Evolutionary conservation across 768 basidiomycete species (phyloP), one percentile per base, ranked within the genome.

Genomic region (Termitomyces sp.): DNA sequence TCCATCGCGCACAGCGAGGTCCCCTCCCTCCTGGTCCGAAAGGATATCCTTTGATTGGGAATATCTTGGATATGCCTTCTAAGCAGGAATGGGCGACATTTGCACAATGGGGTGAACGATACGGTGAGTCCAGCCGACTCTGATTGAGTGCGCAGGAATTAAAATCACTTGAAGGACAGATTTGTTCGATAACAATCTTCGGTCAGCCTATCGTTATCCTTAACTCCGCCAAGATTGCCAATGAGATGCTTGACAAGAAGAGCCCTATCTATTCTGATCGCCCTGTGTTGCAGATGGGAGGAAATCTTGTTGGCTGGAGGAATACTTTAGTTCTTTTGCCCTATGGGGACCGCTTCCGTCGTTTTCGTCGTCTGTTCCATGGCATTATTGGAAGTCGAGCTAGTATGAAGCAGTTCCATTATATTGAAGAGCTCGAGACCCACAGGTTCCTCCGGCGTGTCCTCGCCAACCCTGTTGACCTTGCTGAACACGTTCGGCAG

Each of bases 221-320:
- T 34, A 86, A 85, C 67, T 82, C 79, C 10, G 76, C 75, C 25
- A 76, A 78, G 66, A 66, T 76, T 20, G 84, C 85, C 17, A 70
- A 74, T 60, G 84, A 87, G 57, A 78, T 89, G 74, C 76, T 88
- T 53, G 86, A 89, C 70, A 86, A 86, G 73, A 86, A 86, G 66
- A 85, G 84, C 62, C 76, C 83, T 32, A 79, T 83, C 47, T 88
- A 88, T 69, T 88, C 87, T 20, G 87, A 88, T 65, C 83, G 87
- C 20, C 87, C 87, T 52, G 72, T 71, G 51, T 69, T 81, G 14
- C 77, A 79, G 60, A 81, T 83, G 83, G 83, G 77, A 38, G 83
- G 82, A 36, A 81, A 84, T 65, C 75, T 85, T 25, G 77, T 82
- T 36, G 83, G 83, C 45, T 85, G 83, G 83, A 84, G 82, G 61